phyloP scores from a whole-genome alignment of 148 eudicot species.

The Camellia granthamiana region DNA sequence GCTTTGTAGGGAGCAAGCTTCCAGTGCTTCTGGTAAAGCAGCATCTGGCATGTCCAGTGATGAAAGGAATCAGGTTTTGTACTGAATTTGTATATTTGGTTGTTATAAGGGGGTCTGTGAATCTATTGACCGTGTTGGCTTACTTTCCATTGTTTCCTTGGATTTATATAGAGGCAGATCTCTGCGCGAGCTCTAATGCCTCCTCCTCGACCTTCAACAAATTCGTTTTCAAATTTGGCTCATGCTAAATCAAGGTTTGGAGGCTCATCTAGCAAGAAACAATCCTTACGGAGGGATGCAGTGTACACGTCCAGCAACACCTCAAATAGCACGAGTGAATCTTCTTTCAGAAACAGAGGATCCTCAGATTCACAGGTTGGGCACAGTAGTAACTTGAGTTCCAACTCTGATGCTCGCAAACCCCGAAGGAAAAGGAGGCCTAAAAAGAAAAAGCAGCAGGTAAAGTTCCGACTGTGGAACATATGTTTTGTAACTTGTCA shows the following conservation, averaged over 20 bases:
- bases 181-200: slow-evolving; percentile 87
- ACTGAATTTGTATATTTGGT: slow-evolving; percentile 1
- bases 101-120: neutral
- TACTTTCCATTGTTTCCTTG: slow-evolving; percentile 4
- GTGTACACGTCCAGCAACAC: slow-evolving; percentile 43
- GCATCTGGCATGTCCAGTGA: slow-evolving; percentile 90
- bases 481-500: neutral
- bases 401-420: slow-evolving; percentile 87
- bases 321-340: slow-evolving; percentile 32
- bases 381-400: slow-evolving; percentile 76
- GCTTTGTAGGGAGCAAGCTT: slow-evolving; percentile 81
- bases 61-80: slow-evolving; percentile 76
- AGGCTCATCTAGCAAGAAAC: slow-evolving; percentile 45
- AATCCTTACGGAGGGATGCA: slow-evolving; percentile 34
- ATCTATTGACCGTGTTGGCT: neutral
- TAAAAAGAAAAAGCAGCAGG: slow-evolving; percentile 77
- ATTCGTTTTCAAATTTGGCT: slow-evolving; percentile 28
- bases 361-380: slow-evolving; percentile 50
- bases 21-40: slow-evolving; percentile 83
- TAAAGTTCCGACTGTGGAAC: neutral
- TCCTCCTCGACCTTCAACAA: slow-evolving; percentile 68
- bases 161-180: slow-evolving; percentile 48
- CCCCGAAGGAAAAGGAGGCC: slow-evolving; percentile 88
- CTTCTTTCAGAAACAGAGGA: slow-evolving; percentile 44
- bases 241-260: slow-evolving; percentile 34